A percentile compares a stretch with the other conserved stretches of the same genome.
Conservation (phyloP, 257 asterid species). For the Solanum medicagineum region DNA sequence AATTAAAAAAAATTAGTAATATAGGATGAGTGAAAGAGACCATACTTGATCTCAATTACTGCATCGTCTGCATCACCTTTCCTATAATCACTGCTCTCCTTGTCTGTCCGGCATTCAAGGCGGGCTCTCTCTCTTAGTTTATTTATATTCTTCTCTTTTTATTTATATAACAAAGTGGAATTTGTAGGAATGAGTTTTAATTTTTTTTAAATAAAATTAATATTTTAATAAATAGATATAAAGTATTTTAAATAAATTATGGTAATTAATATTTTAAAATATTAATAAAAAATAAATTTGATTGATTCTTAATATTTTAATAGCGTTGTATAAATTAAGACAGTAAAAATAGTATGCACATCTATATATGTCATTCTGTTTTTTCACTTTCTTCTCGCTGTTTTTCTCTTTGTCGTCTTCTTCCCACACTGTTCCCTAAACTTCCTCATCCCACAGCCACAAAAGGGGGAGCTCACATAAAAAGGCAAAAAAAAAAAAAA, state of each 20-base stretch:
- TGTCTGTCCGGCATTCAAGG: constrained; percentile 50
- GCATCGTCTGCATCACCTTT: constrained; percentile 12
- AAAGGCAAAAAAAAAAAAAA: no score
- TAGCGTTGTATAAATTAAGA: not conserved
- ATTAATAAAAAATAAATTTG: not conserved
- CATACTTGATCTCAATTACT: constrained; percentile 16
- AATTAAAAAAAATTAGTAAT: not conserved
- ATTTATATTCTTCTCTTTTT: not conserved
- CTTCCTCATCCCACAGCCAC: no score
- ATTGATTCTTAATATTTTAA: not conserved
- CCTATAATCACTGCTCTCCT: constrained; percentile 15
- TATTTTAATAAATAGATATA: no score
- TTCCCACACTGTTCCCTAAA: not conserved
- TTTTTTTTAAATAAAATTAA: no score
- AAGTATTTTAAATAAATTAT: not conserved
- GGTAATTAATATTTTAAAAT: not conserved
- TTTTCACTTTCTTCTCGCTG: not conserved
- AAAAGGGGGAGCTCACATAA: not conserved
- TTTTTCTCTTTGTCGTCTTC: not conserved
- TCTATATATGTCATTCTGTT: not conserved
- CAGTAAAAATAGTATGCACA: no score
- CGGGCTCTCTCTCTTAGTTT: constrained; percentile 19
- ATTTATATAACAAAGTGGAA: not conserved
- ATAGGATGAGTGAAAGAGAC: constrained; percentile 17
- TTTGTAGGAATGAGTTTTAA: no score